Base-by-base conservation (phyloP, 2,329 filamentous ascomycete species). In the Scytalidium sp. region DNA sequence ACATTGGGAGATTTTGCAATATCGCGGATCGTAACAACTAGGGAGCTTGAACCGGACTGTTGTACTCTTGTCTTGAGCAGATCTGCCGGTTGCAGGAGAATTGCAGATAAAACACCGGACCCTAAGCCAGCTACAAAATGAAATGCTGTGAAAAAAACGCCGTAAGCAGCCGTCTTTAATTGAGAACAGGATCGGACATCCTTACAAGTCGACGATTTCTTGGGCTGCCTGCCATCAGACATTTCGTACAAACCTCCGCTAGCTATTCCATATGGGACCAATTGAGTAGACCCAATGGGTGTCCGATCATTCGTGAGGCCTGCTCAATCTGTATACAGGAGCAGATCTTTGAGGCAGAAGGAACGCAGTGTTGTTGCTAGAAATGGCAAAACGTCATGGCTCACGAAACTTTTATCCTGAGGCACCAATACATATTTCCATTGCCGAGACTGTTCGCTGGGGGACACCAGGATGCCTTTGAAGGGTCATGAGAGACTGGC, bases 1-100 rank as follows among this genome's bases (percentile, higher is more conserved):
- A 74, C 64, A 52, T 73, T 73, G 3, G 87, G 85, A 9, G 80
- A 84, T 58, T 74, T 72, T 55, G 87, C 79, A 64, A 96, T 90
- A 27, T 83, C 74, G 61, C 82, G 81, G 52, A 96, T 74, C 17
- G 87, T 88, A 20, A 75, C 73, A 47, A 81, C 69, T 50, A 97
- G 80, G 2, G 90, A 83, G 57, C 81, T 80, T 41, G 81, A 78
- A 44, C 83, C 83, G 27, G 89, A 90, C 69, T 97, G 94, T 67
- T 99, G 94, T 39, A 97, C 85, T 43, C 94, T 87, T 23, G 94
- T 99, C 71, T 99, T 99, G 66, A 99, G 84, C 3, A 99, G 85
- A 71, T 99, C 94, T 63, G 94, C 88, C 21, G 94, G 94, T 70
- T 99, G 94, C 15, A 99, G 81, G 49, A 97, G 84, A 52, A 96